A percentile compares a stretch with the other conserved stretches of the same genome.
Evolutionary conservation across 345 rosid genomes (phyloP).

Genomic region (Abelmoschus esculentus): DNA sequence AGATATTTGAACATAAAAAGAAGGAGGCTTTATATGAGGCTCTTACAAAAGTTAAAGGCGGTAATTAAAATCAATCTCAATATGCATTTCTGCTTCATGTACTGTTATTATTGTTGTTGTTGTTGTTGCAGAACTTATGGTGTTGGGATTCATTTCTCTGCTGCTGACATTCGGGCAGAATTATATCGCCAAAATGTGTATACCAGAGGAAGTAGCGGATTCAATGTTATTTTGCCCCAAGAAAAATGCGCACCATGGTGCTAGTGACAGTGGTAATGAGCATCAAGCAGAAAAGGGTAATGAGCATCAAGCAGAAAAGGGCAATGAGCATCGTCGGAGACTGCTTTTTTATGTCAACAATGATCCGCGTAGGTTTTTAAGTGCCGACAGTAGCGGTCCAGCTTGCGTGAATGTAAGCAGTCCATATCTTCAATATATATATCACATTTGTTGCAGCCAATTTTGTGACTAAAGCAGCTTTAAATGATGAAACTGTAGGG

Average conservation of each 20-base stretch:
- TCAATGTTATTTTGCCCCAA: slow-evolving; percentile 78
- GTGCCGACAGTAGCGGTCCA: not conserved
- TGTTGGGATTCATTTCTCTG: slow-evolving; percentile 88
- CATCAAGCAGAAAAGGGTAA: not conserved
- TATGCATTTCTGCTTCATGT: not conserved
- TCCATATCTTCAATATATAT: not conserved
- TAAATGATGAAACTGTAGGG: slow-evolving; percentile 37
- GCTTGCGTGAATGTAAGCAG: slow-evolving; percentile 32
- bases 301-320: not conserved
- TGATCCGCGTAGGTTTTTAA: slow-evolving; percentile 35
- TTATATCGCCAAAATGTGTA: slow-evolving; percentile 63
- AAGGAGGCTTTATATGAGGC: slow-evolving; percentile 75
- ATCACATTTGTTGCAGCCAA: not conserved
- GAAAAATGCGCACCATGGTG: not conserved
- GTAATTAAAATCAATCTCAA: slow-evolving; percentile 25
- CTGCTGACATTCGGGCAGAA: slow-evolving; percentile 71
- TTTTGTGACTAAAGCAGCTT: not conserved
- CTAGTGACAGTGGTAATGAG: no score
- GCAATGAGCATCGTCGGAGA: slow-evolving; percentile 25
- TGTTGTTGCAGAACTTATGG: slow-evolving; percentile 66
- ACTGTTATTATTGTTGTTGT: not conserved
- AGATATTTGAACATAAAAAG: slow-evolving; percentile 41
- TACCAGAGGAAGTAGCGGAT: slow-evolving; percentile 37
- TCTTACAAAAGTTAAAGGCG: slow-evolving; percentile 73
- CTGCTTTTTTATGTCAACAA: slow-evolving; percentile 22